phyloP scores from a whole-genome alignment of 495 filamentous ascomycete species.

The Penicillium arizonense region DNA sequence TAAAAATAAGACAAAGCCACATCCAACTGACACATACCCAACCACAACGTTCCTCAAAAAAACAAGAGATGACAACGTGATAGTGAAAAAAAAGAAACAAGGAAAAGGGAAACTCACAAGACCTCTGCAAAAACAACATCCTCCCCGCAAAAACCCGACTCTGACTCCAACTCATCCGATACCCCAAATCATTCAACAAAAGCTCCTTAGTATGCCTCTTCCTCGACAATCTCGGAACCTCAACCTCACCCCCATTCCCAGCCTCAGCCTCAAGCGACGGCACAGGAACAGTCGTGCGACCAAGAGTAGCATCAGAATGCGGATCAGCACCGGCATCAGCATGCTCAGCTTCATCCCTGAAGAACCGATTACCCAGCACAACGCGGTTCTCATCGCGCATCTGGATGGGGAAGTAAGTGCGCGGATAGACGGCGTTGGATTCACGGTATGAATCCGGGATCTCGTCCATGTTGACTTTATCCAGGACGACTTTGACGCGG shows the following conservation, averaged over 20 bases:
- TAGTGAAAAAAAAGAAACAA: background rate
- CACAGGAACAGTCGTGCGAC: constrained; percentile 63
- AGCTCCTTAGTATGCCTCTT: constrained; percentile 73
- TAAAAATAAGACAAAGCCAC: constrained; percentile 1
- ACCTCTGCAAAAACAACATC: constrained; percentile 87
- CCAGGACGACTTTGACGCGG: constrained; percentile 82
- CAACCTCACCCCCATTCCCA: constrained; percentile 50
- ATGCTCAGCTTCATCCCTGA: constrained; percentile 54
- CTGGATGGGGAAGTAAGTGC: constrained; percentile 83
- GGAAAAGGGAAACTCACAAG: constrained; percentile 62
- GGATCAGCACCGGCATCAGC: constrained; percentile 37
- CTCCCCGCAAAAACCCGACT: constrained; percentile 81
- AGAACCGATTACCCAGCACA: constrained; percentile 63
- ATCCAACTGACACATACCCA: background rate
- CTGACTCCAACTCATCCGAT: constrained; percentile 93
- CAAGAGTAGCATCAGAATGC: constrained; percentile 48
- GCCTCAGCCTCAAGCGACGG: constrained; percentile 74
- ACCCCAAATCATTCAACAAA: constrained; percentile 86
- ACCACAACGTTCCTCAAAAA: background rate
- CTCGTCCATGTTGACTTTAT: constrained; percentile 85
- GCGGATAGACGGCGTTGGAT: constrained; percentile 82
- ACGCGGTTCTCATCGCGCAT: constrained; percentile 72
- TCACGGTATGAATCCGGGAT: constrained; percentile 93
- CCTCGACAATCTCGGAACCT: constrained; percentile 68
- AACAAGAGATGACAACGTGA: background rate